Evolutionary conservation across 2,329 filamentous ascomycete species (phyloP).

Genomic region (Apiospora arundinis): DNA sequence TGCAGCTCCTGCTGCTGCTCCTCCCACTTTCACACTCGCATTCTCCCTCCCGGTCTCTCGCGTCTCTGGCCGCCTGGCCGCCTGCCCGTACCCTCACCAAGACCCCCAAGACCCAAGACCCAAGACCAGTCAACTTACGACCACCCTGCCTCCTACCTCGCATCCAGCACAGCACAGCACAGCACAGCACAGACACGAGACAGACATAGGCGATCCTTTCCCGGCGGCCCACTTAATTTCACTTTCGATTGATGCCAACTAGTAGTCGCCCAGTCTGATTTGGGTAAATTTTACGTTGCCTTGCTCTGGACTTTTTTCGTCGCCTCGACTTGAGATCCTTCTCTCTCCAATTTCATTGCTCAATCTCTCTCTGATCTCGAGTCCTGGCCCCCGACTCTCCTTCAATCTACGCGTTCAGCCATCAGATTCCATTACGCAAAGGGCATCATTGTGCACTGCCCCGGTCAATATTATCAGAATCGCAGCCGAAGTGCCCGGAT

Average conservation of each 20-base stretch:
- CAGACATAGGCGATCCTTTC: slow-evolving; percentile 11
- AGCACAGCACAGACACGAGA: slow-evolving; percentile 2
- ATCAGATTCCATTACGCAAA: not conserved
- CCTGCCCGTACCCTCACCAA: not conserved
- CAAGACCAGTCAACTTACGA: not conserved
- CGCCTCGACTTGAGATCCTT: slow-evolving; percentile 9
- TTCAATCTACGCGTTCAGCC: slow-evolving; percentile 8
- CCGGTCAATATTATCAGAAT: not conserved
- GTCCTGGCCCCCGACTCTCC: not conserved
- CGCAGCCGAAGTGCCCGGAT: slow-evolving; percentile 23
- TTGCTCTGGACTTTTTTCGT: slow-evolving; percentile 27
- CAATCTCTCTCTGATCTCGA: slow-evolving; percentile 1
- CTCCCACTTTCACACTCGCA: not conserved
- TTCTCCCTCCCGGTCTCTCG: not conserved
- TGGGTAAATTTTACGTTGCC: slow-evolving; percentile 27
- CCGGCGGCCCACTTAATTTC: slow-evolving; percentile 12
- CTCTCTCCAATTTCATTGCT: slow-evolving; percentile 11
- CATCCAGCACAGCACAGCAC: not conserved
- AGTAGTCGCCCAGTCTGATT: slow-evolving; percentile 21
- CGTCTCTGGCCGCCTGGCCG: not conserved
- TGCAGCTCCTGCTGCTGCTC: not conserved
- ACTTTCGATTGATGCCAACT: slow-evolving; percentile 22
- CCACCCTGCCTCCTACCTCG: not conserved
- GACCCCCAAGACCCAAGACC: not conserved
- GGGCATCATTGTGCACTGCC: not conserved